phyloP scores from a whole-genome alignment of 306 rosid genomes.

The Lithocarpus polystachyus region DNA sequence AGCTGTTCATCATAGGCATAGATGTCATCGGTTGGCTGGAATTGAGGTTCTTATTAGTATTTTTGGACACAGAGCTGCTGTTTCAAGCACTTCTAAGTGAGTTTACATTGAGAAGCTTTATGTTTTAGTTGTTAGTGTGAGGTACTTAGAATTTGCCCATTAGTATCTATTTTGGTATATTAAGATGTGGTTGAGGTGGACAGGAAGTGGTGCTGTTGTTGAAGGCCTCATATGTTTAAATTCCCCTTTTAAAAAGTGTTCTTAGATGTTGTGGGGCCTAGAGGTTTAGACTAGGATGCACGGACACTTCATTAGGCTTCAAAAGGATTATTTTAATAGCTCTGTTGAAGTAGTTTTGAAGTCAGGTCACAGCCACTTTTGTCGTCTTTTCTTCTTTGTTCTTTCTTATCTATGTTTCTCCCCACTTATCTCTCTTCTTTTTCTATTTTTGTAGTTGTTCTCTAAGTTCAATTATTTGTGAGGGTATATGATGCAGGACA shows the following conservation, averaged over 20 bases:
- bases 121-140: neutral
- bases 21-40: slow-evolving; percentile 74
- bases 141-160: too few relatives aligned
- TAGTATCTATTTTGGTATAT: neutral
- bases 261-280: neutral
- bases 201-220: neutral
- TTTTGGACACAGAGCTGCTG: slow-evolving; percentile 65
- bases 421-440: too few relatives aligned
- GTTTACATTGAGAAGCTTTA: slow-evolving; percentile 14
- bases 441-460: too few relatives aligned
- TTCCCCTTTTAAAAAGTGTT: neutral
- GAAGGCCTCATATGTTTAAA: neutral
- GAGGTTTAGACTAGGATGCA: neutral
- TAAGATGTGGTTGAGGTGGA: neutral
- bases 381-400: neutral
- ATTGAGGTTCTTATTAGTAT: slow-evolving; percentile 68
- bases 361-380: neutral
- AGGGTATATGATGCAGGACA: too few relatives aligned
- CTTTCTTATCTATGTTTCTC: neutral
- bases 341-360: neutral
- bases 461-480: too few relatives aligned
- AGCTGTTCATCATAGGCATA: slow-evolving; percentile 80
- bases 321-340: neutral
- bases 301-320: neutral
- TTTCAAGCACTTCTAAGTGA: slow-evolving; percentile 80